Base-by-base conservation (phyloP, 192 early-diverging fungal species). In the Coemansia sp. region DNA sequence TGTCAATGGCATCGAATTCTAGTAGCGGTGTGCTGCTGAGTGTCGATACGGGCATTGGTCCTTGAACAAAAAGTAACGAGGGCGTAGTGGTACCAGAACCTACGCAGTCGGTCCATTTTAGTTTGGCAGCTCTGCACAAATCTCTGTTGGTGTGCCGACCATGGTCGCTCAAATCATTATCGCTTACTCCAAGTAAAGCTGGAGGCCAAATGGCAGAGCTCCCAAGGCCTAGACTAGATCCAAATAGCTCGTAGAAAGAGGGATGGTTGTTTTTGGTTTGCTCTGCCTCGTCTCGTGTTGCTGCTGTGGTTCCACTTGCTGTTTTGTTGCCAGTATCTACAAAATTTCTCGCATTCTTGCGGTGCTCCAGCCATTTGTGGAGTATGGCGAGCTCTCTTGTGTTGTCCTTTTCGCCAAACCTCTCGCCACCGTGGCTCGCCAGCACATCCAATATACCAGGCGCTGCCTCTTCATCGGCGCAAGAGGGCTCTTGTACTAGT, bases 331-430 rank as follows among this genome's bases (percentile, higher is more conserved):
- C 13, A 23, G 23, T 0, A 8, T 34, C 13, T 18, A 27, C 25
- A 6, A 11, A 23, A 22, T 9, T 37, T 29, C 27, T 19, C 15
- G n/a, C 3, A 3, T n/a, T 38, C 32, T 3, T 39, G 5, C 19
- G 17, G 19, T 50, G 48, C 11, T 15, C 20, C 6, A 60, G 41
- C 69, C 69, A 72, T 18, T 30, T 9, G 1, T 46, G 44, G 11
- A 72, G 39, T 5, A 56, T 28, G 1, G 22, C 15, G 0, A 72
- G 54, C 19, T 73, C 70, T 9, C 34, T 25, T 4, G 41, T 45
- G 49, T 62, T 66, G 63, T 73, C 70, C 41, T 43, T 60, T 24
- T 73, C 70, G 47, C 70, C 70, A 50, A 73, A 73, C 48, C 58
- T 29, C n/a, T 65, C 63, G 46, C 70, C 63, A 0, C 63, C 58